phyloP scores from a whole-genome alignment of 1,284 basidiomycete species.

The Austroboletus novae-zelandiae region DNA sequence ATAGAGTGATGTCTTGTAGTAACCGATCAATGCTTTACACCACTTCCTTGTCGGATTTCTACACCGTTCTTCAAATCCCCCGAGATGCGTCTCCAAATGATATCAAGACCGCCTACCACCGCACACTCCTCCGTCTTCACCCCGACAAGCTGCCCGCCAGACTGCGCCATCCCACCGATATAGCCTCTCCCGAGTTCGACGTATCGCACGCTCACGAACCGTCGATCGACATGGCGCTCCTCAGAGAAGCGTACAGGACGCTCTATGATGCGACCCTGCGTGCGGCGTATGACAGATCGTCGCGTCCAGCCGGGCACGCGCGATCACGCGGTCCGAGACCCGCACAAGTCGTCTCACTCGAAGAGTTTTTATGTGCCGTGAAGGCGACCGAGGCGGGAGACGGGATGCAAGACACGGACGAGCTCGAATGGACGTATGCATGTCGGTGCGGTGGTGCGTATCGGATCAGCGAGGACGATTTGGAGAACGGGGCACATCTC shows the following conservation, averaged over 20 bases:
- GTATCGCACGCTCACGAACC: background rate
- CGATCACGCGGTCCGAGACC: conserved; percentile 49
- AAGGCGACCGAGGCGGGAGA: background rate
- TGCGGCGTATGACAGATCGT: conserved; percentile 45
- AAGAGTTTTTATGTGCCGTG: conserved; percentile 56
- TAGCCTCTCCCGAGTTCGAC: background rate
- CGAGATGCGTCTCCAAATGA: conserved; percentile 43
- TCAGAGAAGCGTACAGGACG: conserved; percentile 61
- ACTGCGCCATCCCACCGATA: background rate
- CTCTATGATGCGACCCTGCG: conserved; percentile 43
- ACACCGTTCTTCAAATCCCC: conserved; percentile 44
- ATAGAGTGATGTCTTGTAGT: too few species aligned
- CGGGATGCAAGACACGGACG: background rate
- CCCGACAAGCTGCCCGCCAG: conserved; percentile 57
- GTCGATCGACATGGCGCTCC: conserved; percentile 46
- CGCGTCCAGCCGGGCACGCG: conserved; percentile 3
- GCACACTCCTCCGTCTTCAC: conserved; percentile 58
- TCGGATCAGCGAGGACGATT: conserved; percentile 49
- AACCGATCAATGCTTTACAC: background rate
- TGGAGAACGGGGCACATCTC: conserved; percentile 67
- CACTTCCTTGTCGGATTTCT: conserved; percentile 38
- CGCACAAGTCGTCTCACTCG: conserved; percentile 73
- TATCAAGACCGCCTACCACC: conserved; percentile 71
- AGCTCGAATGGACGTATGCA: conserved; percentile 49
- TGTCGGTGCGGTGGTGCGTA: conserved; percentile 74